Base-by-base conservation (phyloP, 1,284 basidiomycete genomes). In the Peniophora sp. region DNA sequence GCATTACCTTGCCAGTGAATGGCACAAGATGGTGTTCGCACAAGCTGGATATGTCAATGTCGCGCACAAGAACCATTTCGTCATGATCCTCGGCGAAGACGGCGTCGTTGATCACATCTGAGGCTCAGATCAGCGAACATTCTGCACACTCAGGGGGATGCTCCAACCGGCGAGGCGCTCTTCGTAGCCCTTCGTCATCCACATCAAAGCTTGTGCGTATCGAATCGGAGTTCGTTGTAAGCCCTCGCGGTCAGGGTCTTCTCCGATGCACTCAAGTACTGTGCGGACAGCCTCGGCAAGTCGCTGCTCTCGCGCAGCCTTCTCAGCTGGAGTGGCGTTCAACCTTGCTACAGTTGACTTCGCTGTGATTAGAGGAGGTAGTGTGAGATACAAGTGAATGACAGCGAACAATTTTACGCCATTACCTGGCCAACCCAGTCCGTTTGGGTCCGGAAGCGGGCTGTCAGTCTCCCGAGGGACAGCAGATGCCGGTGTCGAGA, bases 21-120 rank as follows among this genome's bases (percentile, higher is more conserved):
- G 97, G 97, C 27, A 99, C 96, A 58, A 99, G 79, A 69, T 99
- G 97, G 65, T 99, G 97, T 73, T 99, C 97, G 71, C 97, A 99
- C 49, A 99, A 72, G 62, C 92, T 95, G 52, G 93, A 97, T 55
- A 99, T 88, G 65, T 97, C 92, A 61, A 99, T 99, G 66, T 99
- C 95, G 54, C 91, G 83, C 47, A 99, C 97, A 56, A 99, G 85
- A 50, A 99, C 96, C 94, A 99, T 97, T 69, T 99, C 97, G 63
- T 99, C 97, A 72, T 99, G 97, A 68, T 99, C 93, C 69, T 99
- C 97, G 49, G 94, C 90, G 66, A 99, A 99, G 39, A 99, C 85
- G 48, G 97, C 97, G 74, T 97, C 92, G 68, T 97, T 97, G 59
- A 99, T 97, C 57, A 99, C 95, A 65, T 99, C 96, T 90, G 69